Percentiles rank a stretch among this genome's conserved stretches.
Conservation (phyloP, 805 yeast species). For the Yarrowia alimentaria region DNA sequence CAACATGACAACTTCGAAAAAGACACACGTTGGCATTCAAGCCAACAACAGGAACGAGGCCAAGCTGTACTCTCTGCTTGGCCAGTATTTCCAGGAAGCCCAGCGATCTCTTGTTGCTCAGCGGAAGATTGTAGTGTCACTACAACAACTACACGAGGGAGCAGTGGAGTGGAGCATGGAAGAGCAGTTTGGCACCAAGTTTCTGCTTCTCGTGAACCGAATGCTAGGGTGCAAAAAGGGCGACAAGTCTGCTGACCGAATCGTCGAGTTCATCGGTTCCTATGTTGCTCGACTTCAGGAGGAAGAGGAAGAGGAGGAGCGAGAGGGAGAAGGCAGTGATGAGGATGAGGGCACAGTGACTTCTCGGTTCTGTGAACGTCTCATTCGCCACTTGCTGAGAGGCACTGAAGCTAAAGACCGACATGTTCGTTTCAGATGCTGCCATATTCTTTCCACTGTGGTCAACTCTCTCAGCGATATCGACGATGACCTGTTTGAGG, state of each 20-base stretch:
- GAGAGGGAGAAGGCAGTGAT: conserved; percentile 36
- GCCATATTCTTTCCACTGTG: conserved; percentile 68
- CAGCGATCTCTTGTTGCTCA: conserved; percentile 75
- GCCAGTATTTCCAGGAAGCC: conserved; percentile 75
- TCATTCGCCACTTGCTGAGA: conserved; percentile 65
- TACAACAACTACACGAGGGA: conserved; percentile 54
- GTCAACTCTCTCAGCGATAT: conserved; percentile 73
- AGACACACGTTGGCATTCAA: conserved; percentile 2
- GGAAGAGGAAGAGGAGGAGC: conserved; percentile 26
- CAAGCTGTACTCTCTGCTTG: conserved; percentile 35
- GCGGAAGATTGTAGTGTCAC: conserved; percentile 63
- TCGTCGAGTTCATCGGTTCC: conserved; percentile 63
- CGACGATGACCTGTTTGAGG: conserved; percentile 66
- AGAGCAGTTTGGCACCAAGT: conserved; percentile 58
- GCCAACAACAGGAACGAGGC: conserved; percentile 15
- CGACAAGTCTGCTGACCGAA: conserved; percentile 70
- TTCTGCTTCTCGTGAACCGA: conserved; percentile 62
- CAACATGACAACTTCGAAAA: conserved; percentile 14
- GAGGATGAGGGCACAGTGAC: conserved; percentile 45
- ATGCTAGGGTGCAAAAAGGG: conserved; percentile 66
- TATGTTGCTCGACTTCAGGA: conserved; percentile 50
- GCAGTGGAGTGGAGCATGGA: conserved; percentile 54
- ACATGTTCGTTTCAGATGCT: conserved; percentile 74
- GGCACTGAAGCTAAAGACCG: conserved; percentile 78
- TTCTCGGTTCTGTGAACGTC: conserved; percentile 54